Conservation (phyloP, 306 rosid genomes). For the Cercis canadensis region DNA sequence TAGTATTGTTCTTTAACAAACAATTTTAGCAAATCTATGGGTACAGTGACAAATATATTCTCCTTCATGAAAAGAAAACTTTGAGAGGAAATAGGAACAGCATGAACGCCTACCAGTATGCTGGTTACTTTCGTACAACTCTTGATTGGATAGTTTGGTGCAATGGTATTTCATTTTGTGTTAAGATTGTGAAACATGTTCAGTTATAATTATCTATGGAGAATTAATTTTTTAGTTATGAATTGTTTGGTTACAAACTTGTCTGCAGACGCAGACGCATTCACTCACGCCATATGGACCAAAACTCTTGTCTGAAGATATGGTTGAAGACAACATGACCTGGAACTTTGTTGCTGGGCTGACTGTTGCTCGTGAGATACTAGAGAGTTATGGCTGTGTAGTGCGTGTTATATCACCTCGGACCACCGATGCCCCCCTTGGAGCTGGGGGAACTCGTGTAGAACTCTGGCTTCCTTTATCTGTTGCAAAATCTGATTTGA, state of each 20-base stretch:
- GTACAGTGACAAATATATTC: too few relatives aligned
- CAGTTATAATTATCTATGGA: too few relatives aligned
- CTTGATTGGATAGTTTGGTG: slow-evolving; percentile 21
- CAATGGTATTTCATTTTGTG: slow-evolving; percentile 13
- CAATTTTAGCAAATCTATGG: too few relatives aligned
- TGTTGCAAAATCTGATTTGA: slow-evolving; percentile 47
- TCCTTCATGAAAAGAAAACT: too few relatives aligned
- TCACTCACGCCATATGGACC: slow-evolving; percentile 86
- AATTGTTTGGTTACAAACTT: slow-evolving; percentile 32
- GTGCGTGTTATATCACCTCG: slow-evolving; percentile 89
- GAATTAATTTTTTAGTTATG: slow-evolving; percentile 33
- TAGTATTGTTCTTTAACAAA: too few relatives aligned
- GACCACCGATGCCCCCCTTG: slow-evolving; percentile 76
- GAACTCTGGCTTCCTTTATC: slow-evolving; percentile 92
- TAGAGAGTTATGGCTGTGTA: slow-evolving; percentile 89
- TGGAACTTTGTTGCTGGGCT: slow-evolving; percentile 97
- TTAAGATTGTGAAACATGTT: slow-evolving; percentile 14
- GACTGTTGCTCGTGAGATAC: slow-evolving; percentile 92
- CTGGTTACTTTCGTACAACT: slow-evolving; percentile 16
- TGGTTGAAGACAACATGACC: slow-evolving; percentile 93
- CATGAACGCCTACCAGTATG: too few relatives aligned
- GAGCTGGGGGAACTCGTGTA: slow-evolving; percentile 91
- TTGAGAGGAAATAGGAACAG: too few relatives aligned
- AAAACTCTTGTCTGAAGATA: slow-evolving; percentile 65
- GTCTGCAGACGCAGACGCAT: slow-evolving; percentile 86